Percentiles rank a stretch among this genome's conserved stretches.
Evolutionary conservation across 768 basidiomycete genomes (phyloP).

Genomic region (Thelephora aurantiotincta): DNA sequence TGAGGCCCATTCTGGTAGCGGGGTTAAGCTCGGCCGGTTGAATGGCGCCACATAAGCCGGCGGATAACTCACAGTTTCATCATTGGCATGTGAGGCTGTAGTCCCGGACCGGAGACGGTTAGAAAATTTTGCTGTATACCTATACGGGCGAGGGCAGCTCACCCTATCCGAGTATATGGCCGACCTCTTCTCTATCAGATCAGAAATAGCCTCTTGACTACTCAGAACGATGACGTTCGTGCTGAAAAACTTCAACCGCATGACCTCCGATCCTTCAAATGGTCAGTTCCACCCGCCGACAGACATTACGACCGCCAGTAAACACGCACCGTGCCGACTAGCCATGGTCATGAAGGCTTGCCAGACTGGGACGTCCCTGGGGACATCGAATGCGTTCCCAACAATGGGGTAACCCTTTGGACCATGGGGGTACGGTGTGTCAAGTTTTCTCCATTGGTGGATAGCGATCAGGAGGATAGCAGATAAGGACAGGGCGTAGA

Average conservation of each 20-base stretch:
- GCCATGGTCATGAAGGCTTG: constrained; percentile 13
- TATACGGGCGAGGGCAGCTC: neutral
- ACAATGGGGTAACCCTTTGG: constrained; percentile 20
- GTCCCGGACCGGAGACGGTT: neutral
- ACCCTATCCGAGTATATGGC: neutral
- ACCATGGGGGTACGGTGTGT: constrained; percentile 14
- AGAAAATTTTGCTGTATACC: neutral
- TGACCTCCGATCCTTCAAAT: constrained; percentile 7
- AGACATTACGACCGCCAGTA: neutral
- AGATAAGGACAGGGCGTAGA: no score
- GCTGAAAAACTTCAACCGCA: constrained; percentile 9
- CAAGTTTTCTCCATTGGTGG: no score
- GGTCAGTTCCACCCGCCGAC: neutral
- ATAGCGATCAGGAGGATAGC: no score
- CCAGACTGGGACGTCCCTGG: constrained; percentile 7
- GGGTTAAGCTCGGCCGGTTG: no score
- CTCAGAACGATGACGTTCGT: constrained; percentile 8
- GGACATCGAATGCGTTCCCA: constrained; percentile 20
- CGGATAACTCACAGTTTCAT: neutral
- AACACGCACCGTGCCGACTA: constrained; percentile 10
- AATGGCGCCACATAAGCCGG: neutral
- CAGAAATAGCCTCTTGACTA: constrained; percentile 1
- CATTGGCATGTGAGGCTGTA: neutral
- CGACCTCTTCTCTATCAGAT: constrained; percentile 8
- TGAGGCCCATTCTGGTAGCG: neutral